These are phyloP conservation scores for Musa itinerans DNA, from an alignment of 176 grass and related monocot species.

Conservation along the genomic window DNA sequence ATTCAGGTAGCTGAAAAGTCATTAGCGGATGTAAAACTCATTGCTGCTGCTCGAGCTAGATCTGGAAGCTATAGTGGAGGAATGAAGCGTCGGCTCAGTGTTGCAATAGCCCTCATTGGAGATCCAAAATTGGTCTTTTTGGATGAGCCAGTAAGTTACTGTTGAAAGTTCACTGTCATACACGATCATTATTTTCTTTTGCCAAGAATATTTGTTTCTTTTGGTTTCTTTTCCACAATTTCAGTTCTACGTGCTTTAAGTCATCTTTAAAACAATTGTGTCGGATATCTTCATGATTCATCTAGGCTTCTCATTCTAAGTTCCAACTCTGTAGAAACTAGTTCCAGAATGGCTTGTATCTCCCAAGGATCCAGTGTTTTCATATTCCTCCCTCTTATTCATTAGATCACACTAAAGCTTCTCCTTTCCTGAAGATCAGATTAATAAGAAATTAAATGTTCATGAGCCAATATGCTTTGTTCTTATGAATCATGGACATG, in stretches of 20 bases:
- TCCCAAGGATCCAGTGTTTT: too few species aligned
- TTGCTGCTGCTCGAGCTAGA: conserved; percentile 64
- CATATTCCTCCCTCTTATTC: too few species aligned
- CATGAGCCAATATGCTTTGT: too few species aligned
- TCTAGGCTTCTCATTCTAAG: too few species aligned
- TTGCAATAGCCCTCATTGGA: conserved; percentile 84
- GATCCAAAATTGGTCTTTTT: conserved; percentile 93
- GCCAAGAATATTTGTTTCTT: neutral
- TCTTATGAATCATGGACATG: too few species aligned
- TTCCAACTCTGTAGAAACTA: too few species aligned
- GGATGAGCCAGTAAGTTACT: conserved; percentile 72
- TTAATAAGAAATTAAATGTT: too few species aligned
- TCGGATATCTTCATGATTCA: too few species aligned
- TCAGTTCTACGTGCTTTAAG: neutral
- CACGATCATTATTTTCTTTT: neutral
- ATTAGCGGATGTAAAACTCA: conserved; percentile 83
- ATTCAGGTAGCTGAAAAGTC: conserved; percentile 75
- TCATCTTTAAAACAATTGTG: too few species aligned
- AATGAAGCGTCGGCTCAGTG: conserved; percentile 90
- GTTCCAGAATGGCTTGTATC: too few species aligned
- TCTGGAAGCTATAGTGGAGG: conserved; percentile 91
- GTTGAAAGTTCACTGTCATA: neutral
- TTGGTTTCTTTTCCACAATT: neutral
- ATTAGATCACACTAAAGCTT: too few species aligned
- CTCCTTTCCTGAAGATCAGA: too few species aligned